Base-by-base conservation (phyloP, 805 yeast species). In the Wickerhamomyces silvicola region DNA sequence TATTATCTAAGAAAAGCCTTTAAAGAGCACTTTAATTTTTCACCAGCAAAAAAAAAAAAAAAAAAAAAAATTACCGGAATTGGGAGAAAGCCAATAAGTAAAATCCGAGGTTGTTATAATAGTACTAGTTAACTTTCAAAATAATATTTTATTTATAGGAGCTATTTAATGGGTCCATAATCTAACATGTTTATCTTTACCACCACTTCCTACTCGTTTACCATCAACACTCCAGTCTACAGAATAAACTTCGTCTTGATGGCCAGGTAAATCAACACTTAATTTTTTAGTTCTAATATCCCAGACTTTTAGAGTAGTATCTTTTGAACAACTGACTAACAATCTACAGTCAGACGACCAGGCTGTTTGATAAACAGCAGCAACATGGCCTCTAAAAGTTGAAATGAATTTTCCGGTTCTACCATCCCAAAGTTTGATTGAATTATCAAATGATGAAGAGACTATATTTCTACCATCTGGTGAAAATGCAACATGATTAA, bases 141-240 rank as follows among this genome's bases (percentile, higher is more conserved):
- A n/a, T n/a, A n/a, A n/a, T n/a, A n/a, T n/a, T n/a, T n/a, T n/a
- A n/a, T n/a, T n/a, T n/a, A n/a, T n/a, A n/a, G n/a, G n/a, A n/a
- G n/a, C n/a, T n/a, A n/a, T n/a, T n/a, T 32, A 80, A 52, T 79
- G 85, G n/a, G 92, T 75, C 98, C 98, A 92, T 37, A 92, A 64
- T 50, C 97, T 71, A 16, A 92, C 87, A 70, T 81, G 81, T 57
- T 88, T 92, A 57, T 92, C 98, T 54, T 87, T 88, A 32, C 98
- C 97, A 14, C 97, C 98, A 55, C 96, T 84, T n/a, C 90, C 94
- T 10, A 92, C 97, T 44, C 80, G 70, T 43, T 73, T 74, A 28
- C 98, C 98, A 55, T 92, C 98, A 35, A 81, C 76, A 64, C 96
- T 84, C 98, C 98, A 92, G 50, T 92, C 98, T 4, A 92, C 96